Conservation (phyloP, 176 grass and related monocot species). For the Triticum dicoccoides region DNA sequence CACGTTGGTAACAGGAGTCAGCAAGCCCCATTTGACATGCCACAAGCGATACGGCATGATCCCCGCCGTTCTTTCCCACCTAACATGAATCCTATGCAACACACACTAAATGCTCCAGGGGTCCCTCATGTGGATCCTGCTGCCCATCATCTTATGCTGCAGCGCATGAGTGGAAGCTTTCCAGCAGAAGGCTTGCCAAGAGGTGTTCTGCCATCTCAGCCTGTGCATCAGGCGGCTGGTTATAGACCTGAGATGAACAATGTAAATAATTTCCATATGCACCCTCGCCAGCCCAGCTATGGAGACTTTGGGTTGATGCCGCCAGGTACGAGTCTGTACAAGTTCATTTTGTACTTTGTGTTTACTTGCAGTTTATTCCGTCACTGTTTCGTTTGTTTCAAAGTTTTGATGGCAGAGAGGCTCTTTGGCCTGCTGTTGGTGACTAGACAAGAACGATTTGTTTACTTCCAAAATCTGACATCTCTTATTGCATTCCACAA, state of each 20-base stretch:
- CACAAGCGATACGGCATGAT: constrained; percentile 56
- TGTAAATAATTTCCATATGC: constrained; percentile 75
- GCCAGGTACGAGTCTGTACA: constrained; percentile 56
- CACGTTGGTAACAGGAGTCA: constrained; percentile 51
- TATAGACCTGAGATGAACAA: constrained; percentile 71
- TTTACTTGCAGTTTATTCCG: constrained; percentile 13
- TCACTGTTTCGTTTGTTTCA: constrained; percentile 7
- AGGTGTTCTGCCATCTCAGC: constrained; percentile 62
- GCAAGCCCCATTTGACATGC: constrained; percentile 43
- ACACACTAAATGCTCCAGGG: constrained; percentile 38
- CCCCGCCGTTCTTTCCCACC: constrained; percentile 47
- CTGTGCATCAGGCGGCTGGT: constrained; percentile 58
- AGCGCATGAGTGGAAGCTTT: constrained; percentile 58
- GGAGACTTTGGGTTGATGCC: constrained; percentile 66
- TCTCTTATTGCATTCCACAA: not conserved
- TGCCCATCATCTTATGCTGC: constrained; percentile 69
- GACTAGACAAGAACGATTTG: not conserved
- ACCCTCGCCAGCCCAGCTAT: constrained; percentile 63
- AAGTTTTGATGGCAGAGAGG: constrained; percentile 16
- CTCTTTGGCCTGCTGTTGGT: not conserved
- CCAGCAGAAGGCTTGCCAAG: constrained; percentile 61
- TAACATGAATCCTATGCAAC: constrained; percentile 58
- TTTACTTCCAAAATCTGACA: not conserved
- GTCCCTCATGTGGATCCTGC: constrained; percentile 53
- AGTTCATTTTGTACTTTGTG: constrained; percentile 6